These are phyloP conservation scores for Fraxinus quadrangulata DNA, from an alignment of 257 asterid genomes.

Conservation along the genomic window DNA sequence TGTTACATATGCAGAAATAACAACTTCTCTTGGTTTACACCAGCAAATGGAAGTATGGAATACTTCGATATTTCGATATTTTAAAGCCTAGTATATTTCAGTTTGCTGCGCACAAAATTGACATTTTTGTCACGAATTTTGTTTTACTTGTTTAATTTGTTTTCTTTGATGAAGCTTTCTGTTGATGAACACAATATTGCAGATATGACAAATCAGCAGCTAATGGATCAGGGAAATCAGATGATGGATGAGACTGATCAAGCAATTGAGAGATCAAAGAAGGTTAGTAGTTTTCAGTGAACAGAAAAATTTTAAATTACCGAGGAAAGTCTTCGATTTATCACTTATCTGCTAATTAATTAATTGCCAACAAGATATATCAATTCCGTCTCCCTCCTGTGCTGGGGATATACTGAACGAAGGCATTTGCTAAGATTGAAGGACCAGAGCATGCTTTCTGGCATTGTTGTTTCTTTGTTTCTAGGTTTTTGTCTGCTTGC, in stretches of 20 bases:
- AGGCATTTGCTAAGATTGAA: conserved; percentile 1
- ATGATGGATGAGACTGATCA: conserved; percentile 98
- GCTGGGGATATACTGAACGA: neutral
- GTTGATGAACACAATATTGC: conserved; percentile 35
- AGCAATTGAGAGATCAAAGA: conserved; percentile 82
- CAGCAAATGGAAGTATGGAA: conserved; percentile 2
- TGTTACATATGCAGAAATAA: neutral
- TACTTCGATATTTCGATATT: neutral
- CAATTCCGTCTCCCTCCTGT: conserved; percentile 15
- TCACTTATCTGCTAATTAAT: conserved; percentile 18
- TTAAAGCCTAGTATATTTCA: conserved; percentile 1
- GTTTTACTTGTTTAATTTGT: conserved; percentile 10
- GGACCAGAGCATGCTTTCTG: neutral
- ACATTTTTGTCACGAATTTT: neutral
- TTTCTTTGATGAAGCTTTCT: conserved; percentile 32
- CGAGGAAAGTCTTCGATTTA: conserved; percentile 3
- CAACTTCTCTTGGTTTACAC: conserved; percentile 4
- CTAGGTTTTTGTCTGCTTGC: conserved; percentile 8
- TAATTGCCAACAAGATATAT: conserved; percentile 5
- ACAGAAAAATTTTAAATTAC: conserved; percentile 17
- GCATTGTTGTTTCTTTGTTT: conserved; percentile 18
- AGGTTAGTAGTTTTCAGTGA: conserved; percentile 49
- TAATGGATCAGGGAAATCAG: conserved; percentile 74
- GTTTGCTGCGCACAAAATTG: conserved; percentile 12
- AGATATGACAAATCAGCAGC: conserved; percentile 94